Evolutionary conservation across 257 asterid genomes (phyloP).

Genomic region (Salvia miltiorrhiza): DNA sequence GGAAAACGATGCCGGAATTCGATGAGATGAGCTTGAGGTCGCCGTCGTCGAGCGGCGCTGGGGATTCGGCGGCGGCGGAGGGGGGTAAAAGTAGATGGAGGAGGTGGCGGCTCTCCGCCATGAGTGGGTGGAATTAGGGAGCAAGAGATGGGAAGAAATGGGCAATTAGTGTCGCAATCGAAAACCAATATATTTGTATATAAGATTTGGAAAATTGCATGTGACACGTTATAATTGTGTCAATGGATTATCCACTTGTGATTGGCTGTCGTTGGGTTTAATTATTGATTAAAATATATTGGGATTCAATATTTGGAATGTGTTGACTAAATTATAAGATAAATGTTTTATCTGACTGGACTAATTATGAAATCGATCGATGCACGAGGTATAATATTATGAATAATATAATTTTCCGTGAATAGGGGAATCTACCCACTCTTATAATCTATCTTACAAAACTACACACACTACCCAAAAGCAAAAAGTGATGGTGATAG

Average conservation of each 20-base stretch:
- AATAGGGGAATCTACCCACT: too few species aligned
- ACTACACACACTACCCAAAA: too few species aligned
- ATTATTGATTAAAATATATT: too few species aligned
- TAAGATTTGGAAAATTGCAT: constrained; percentile 1
- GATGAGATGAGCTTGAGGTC: constrained; percentile 18
- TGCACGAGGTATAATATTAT: too few species aligned
- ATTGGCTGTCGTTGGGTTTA: not conserved
- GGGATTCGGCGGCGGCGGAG: constrained; percentile 22
- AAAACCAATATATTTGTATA: too few species aligned
- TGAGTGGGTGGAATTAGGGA: constrained; percentile 20
- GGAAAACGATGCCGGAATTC: constrained; percentile 30
- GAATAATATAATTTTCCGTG: too few species aligned
- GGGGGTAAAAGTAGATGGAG: constrained; percentile 46
- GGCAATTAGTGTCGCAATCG: not conserved
- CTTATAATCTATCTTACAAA: too few species aligned
- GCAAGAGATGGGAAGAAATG: constrained; percentile 1
- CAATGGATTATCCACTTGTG: not conserved
- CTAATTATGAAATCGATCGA: too few species aligned
- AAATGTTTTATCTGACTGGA: too few species aligned
- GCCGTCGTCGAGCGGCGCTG: constrained; percentile 4
- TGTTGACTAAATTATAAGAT: too few species aligned
- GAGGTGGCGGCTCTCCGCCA: constrained; percentile 34
- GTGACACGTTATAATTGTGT: constrained; percentile 21
- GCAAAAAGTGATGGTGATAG: too few species aligned
- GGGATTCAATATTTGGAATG: too few species aligned